phyloP scores from a whole-genome alignment of 257 asterid species.

The Nicotiana noctiflora region DNA sequence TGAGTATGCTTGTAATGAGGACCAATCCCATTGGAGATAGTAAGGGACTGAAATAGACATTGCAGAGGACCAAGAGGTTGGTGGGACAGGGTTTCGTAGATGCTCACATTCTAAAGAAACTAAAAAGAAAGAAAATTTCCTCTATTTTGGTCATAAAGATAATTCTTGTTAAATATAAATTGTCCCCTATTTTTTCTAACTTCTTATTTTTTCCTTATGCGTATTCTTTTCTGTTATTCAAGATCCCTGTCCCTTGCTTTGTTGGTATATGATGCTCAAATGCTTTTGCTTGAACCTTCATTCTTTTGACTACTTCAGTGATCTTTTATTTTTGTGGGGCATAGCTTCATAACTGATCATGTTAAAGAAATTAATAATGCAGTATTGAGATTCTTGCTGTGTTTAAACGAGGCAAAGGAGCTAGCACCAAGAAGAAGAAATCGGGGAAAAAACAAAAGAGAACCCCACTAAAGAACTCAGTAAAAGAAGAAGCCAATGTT shows the following conservation, averaged over 20 bases:
- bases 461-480: not conserved
- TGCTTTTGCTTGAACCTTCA: not conserved
- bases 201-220: not conserved
- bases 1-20: not conserved
- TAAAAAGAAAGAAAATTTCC: not conserved
- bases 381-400: slow-evolving; percentile 86
- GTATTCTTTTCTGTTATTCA: not conserved
- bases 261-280: not conserved
- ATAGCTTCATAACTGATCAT: slow-evolving; percentile 4
- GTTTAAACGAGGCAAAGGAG: slow-evolving; percentile 58
- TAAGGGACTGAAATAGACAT: not conserved
- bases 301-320: not conserved
- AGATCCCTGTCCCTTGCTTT: not conserved
- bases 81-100: not conserved
- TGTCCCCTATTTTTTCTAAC: not conserved
- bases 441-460: slow-evolving; percentile 3
- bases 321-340: not conserved
- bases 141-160: not conserved
- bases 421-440: slow-evolving; percentile 25
- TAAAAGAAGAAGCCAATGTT: not conserved
- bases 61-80: not conserved
- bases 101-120: not conserved
- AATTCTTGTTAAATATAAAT: not conserved
- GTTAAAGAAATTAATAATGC: slow-evolving; percentile 27
- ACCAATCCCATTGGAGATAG: not conserved